phyloP scores from a whole-genome alignment of 371 early-diverging fungal genomes.

The Syncephalis plumigaleata region DNA sequence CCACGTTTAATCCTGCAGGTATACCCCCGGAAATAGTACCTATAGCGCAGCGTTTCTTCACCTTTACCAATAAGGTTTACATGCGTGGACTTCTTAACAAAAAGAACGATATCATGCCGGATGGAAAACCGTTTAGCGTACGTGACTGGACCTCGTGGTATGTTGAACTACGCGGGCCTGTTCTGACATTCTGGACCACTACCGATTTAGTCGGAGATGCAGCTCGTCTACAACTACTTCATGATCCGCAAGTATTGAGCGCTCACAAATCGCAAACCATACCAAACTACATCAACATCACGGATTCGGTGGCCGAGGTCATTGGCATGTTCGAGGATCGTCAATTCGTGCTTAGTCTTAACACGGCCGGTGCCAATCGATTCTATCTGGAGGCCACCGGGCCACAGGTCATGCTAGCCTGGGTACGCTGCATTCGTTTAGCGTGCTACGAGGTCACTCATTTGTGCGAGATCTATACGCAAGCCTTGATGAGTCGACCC shows the following conservation, averaged over 20 bases:
- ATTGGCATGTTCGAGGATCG: constrained; percentile 14
- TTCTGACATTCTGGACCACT: constrained; percentile 37
- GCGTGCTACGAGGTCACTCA: constrained; percentile 53
- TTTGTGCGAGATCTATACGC: constrained; percentile 54
- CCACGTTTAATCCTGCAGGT: constrained; percentile 7
- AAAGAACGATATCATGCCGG: constrained; percentile 33
- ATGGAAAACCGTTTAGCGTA: constrained; percentile 25
- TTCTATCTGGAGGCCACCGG: constrained; percentile 34
- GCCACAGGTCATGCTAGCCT: constrained; percentile 16
- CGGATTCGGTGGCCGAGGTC: constrained; percentile 29
- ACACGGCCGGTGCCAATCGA: constrained; percentile 35
- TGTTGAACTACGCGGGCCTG: constrained; percentile 45
- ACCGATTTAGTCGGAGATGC: constrained; percentile 10
- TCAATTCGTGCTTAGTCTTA: constrained; percentile 20
- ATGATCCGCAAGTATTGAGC: background rate
- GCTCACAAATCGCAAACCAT: constrained; percentile 22
- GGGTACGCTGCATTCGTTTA: constrained; percentile 51
- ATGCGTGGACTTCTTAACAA: constrained; percentile 43
- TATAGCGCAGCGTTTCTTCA: constrained; percentile 21
- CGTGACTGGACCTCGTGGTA: constrained; percentile 42
- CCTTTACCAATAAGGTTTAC: constrained; percentile 42
- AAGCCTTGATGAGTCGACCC: constrained; percentile 26
- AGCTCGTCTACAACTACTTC: constrained; percentile 7
- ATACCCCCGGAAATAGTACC: background rate
- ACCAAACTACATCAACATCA: constrained; percentile 45